Conservation (phyloP, 139 green algal genomes). For the Coelastrella sp. region DNA sequence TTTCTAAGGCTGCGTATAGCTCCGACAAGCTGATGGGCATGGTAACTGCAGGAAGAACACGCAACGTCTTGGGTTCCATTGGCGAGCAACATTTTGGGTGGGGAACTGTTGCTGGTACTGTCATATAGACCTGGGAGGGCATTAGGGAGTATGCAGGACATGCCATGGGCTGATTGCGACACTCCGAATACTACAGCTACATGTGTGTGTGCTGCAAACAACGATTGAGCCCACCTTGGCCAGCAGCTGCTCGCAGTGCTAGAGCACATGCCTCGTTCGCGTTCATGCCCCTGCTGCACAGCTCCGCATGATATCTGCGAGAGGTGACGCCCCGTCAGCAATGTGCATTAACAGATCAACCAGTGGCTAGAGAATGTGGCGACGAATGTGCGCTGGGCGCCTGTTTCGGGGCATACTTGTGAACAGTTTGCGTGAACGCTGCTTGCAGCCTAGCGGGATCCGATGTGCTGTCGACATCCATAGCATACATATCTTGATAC, state of each 20-base stretch:
- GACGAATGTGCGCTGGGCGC: neutral
- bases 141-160: no score
- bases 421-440: constrained; percentile 33
- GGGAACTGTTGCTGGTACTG: neutral
- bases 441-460: constrained; percentile 5
- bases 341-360: no score
- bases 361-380: neutral
- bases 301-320: constrained; percentile 24
- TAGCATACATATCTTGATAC: neutral
- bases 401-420: constrained; percentile 17
- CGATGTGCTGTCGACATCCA: neutral
- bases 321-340: no score
- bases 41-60: constrained; percentile 1
- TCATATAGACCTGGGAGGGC: neutral
- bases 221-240: constrained; percentile 50
- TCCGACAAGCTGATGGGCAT: constrained; percentile 13
- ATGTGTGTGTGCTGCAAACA: neutral
- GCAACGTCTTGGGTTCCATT: neutral
- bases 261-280: constrained; percentile 71
- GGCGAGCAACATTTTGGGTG: no score
- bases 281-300: constrained; percentile 55
- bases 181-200: neutral
- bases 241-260: constrained; percentile 67
- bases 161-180: no score
- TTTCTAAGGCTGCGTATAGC: constrained; percentile 12